Base-by-base conservation (phyloP, 768 basidiomycete genomes). In the Collybia nuda region DNA sequence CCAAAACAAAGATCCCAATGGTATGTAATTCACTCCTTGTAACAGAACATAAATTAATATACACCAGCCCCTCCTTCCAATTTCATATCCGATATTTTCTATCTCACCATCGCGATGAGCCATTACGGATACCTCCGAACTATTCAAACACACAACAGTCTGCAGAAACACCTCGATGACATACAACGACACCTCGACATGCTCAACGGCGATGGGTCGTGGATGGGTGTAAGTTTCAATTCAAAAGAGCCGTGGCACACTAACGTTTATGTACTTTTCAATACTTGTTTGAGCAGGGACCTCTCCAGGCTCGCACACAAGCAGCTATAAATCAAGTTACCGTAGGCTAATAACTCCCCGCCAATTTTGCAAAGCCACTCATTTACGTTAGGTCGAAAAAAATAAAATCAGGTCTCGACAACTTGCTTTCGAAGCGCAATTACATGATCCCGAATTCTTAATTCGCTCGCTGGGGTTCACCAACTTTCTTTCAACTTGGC, bases 71-170 rank as follows among this genome's bases (percentile, higher is more conserved):
- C 81, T 2, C 64, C 85, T 5, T 85, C 90, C 2, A 97, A 97
- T 64, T 99, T 99, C 68, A 93, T 98, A 55, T 93, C 96, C 5
- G 87, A 98, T 39, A 83, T 97, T 17, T 98, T 98, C 74, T 98
- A 90, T 72, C 77, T 98, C 39, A 78, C 87, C 6, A 79, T 90
- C 42, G 87, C 93, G 0, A 88, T 88, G 75, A 86, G 89, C 48
- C 96, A 99, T 68, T 87, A 93, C 50, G 96, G 95, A 2, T 81
- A 90, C 53, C 77, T 90, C 56, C 86, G 81, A 64, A 91, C 93
- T 1, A 86, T 95, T 40, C 84, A 84, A 36, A 84, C 79, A 3
- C 86, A 84, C 56, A 85, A 84, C 11, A 86, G 89, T 44, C 74
- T 92, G 21, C 76, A 75, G 29, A 89, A 90, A 58, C 84, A 93